phyloP scores from a whole-genome alignment of 768 basidiomycete species.

The Amanita subjunquillea region DNA sequence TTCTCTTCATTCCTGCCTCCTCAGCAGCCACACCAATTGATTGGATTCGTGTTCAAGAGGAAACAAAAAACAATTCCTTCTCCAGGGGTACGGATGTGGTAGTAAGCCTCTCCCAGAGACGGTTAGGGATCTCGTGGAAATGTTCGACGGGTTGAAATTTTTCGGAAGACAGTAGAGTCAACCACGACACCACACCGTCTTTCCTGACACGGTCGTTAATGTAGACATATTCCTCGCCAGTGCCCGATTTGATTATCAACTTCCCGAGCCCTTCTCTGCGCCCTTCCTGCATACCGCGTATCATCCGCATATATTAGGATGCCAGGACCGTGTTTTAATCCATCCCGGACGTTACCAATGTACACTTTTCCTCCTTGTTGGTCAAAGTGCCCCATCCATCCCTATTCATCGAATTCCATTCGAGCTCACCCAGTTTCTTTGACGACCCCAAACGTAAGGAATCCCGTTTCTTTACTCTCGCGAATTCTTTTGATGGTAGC shows the following conservation, averaged over 20 bases:
- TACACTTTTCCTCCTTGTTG: slow-evolving; percentile 8
- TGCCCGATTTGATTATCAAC: not conserved
- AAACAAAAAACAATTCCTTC: too few species aligned
- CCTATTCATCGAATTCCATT: slow-evolving; percentile 9
- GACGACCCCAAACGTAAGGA: slow-evolving; percentile 2
- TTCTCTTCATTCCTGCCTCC: too few species aligned
- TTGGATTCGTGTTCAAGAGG: too few species aligned
- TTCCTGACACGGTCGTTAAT: not conserved
- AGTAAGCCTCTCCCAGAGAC: too few species aligned
- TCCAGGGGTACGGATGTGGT: too few species aligned
- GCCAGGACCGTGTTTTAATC: slow-evolving; percentile 9
- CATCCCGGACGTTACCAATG: slow-evolving; percentile 8
- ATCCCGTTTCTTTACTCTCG: not conserved
- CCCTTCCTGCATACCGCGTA: slow-evolving; percentile 8
- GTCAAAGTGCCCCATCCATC: slow-evolving; percentile 10
- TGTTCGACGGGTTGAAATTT: too few species aligned
- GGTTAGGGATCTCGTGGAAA: too few species aligned
- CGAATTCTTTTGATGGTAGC: not conserved
- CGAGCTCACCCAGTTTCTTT: slow-evolving; percentile 2
- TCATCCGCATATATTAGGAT: slow-evolving; percentile 8
- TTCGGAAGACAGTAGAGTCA: not conserved
- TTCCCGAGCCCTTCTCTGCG: slow-evolving; percentile 7
- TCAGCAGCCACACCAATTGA: too few species aligned
- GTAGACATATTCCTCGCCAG: slow-evolving; percentile 3
- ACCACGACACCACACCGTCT: not conserved